Conservation (phyloP, 495 filamentous ascomycete genomes). For the Aspergillus leporis region DNA sequence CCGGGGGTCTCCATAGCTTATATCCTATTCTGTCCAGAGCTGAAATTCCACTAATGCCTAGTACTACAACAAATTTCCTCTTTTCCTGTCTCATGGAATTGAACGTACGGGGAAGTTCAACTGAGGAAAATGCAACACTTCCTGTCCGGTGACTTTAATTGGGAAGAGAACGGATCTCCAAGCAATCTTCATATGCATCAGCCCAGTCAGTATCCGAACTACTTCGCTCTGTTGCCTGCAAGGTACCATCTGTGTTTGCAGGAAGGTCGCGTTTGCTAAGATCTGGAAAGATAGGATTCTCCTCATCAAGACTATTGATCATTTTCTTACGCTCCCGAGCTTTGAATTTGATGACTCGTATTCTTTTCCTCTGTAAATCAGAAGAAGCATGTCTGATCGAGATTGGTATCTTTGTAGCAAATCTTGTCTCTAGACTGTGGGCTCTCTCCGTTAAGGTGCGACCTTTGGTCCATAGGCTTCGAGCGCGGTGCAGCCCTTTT, state of each 20-base stretch:
- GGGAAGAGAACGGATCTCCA: conserved; percentile 25
- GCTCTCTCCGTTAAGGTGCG: conserved; percentile 20
- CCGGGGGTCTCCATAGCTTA: neutral
- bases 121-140: neutral
- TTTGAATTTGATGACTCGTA: conserved; percentile 14
- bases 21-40: neutral
- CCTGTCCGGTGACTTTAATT: conserved; percentile 7
- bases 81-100: neutral
- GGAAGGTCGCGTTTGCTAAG: neutral
- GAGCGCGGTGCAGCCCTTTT: conserved; percentile 18
- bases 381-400: conserved; percentile 15
- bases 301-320: conserved; percentile 6
- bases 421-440: conserved; percentile 19
- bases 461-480: conserved; percentile 18
- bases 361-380: conserved; percentile 15
- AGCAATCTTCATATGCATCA: conserved; percentile 29
- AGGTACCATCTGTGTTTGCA: neutral
- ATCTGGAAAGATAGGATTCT: conserved; percentile 8
- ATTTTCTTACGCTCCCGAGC: conserved; percentile 12
- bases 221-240: neutral
- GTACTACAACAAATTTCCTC: neutral
- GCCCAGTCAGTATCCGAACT: conserved; percentile 18
- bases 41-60: neutral
- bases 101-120: neutral
- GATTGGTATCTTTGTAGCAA: conserved; percentile 10